Evolutionary conservation across 2,329 filamentous ascomycete species (phyloP), one percentile per base, ranked within the genome.

Genomic region (Hymenoscyphus fraxineus): DNA sequence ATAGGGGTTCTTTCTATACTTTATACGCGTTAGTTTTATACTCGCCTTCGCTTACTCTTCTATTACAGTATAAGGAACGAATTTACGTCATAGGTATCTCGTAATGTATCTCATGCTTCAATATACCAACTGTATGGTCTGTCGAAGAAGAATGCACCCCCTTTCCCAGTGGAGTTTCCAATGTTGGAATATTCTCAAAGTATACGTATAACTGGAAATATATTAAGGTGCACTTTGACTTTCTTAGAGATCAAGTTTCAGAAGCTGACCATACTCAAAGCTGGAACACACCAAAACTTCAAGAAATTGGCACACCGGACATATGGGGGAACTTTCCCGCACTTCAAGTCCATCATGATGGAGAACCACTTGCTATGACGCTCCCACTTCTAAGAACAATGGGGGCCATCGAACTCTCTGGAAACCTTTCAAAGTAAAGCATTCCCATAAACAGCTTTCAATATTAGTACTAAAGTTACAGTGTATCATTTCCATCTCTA

Each of bases 261-360:
- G 5, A 12, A 22, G 22, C 44, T 51, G 10, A 54, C 47, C 44
- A 12, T 10, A 22, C 1, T 27, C n/a, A 27, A 54, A 54, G 47
- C 47, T 54, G 47, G 47, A 54, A 54, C 10, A 54, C 47, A 22
- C 47, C 47, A 13, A 54, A 54, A 54, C 47, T 54, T 54, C 47
- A 27, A 54, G 22, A 22, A 22, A 54, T 54, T 9, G 22, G 47
- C 9, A 54, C 22, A 13, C 47, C n/a, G 7, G 13, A 15, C 22
- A 2, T 13, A 27, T 27, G 12, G 6, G 47, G 3, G 12, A 54
- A 31, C 7, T 12, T 22, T 10, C n/a, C 47, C 47, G 22, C 27
- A 54, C 19, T 54, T 22, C 5, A 2, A 27, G 22, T 54, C 19
- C 6, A 54, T 5, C 47, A 54, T 19, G 13, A 27, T 1, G 47